phyloP scores from a whole-genome alignment of 2,329 filamentous ascomycete genomes.

The Monosporascus sp. region DNA sequence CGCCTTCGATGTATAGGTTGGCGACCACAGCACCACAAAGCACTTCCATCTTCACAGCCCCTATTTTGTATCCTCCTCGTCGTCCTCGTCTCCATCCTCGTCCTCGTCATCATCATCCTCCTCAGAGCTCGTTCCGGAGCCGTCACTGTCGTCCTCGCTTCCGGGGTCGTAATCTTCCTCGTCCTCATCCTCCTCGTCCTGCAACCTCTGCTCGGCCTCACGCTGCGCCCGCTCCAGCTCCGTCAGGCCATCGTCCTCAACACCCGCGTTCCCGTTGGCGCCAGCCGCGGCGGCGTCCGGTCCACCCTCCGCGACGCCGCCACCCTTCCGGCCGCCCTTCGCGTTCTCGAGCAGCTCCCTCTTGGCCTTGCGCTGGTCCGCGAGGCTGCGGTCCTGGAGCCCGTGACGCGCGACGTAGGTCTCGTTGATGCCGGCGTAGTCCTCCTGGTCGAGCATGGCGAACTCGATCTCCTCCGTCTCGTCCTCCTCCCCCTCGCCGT shows the following conservation, averaged over 20 bases:
- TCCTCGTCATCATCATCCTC: constrained; percentile 45
- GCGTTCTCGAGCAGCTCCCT: constrained; percentile 55
- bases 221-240: constrained; percentile 45
- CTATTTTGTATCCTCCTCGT: constrained; percentile 18
- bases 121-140: constrained; percentile 45
- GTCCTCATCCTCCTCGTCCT: constrained; percentile 58
- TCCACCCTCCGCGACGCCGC: constrained; percentile 31
- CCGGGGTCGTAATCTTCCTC: constrained; percentile 64
- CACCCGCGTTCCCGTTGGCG: constrained; percentile 41
- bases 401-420: constrained; percentile 56
- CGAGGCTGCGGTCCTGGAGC: constrained; percentile 64
- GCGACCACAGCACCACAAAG: too few relatives aligned
- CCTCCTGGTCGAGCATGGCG: constrained; percentile 64
- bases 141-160: constrained; percentile 54
- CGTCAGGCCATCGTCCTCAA: constrained; percentile 39
- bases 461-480: constrained; percentile 60
- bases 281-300: constrained; percentile 25
- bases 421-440: constrained; percentile 59
- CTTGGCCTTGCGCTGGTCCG: constrained; percentile 62
- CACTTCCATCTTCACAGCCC: too few relatives aligned
- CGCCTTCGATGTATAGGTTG: too few relatives aligned
- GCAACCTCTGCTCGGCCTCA: constrained; percentile 48
- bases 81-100: constrained; percentile 34
- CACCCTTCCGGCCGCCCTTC: constrained; percentile 42
- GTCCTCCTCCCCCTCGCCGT: constrained; percentile 33